Evolutionary conservation across 306 rosid species (phyloP).

Genomic region (Sesbania bispinosa): DNA sequence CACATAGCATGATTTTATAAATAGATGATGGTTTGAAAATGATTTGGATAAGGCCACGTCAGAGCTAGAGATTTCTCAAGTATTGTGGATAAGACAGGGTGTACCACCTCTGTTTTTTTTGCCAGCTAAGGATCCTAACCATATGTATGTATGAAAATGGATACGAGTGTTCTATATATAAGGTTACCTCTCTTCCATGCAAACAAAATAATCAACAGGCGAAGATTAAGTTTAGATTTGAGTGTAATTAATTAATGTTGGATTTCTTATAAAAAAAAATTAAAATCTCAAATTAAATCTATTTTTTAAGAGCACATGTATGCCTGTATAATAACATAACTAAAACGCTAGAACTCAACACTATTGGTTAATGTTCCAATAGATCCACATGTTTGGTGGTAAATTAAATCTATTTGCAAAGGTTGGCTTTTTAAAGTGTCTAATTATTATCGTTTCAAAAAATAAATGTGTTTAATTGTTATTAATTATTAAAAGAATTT

Average conservation of each 20-base stretch:
- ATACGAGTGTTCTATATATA: too few relatives aligned
- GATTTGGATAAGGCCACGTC: constrained; percentile 70
- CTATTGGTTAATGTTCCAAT: too few relatives aligned
- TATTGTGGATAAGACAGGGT: constrained; percentile 55
- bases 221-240: background rate
- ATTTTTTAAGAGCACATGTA: too few relatives aligned
- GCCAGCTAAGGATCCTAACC: background rate
- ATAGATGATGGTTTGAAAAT: background rate
- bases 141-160: background rate
- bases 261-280: background rate
- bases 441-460: too few relatives aligned
- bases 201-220: background rate
- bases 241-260: background rate
- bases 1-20: constrained; percentile 1
- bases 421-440: background rate
- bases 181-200: background rate
- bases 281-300: background rate
- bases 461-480: too few relatives aligned
- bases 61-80: constrained; percentile 24
- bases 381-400: too few relatives aligned
- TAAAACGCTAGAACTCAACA: too few relatives aligned
- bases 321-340: too few relatives aligned
- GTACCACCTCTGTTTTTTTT: constrained; percentile 9
- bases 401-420: background rate
- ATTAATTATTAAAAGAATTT: too few relatives aligned